phyloP scores from a whole-genome alignment of 495 filamentous ascomycete species.

The Aspergillus carlsbadensis region DNA sequence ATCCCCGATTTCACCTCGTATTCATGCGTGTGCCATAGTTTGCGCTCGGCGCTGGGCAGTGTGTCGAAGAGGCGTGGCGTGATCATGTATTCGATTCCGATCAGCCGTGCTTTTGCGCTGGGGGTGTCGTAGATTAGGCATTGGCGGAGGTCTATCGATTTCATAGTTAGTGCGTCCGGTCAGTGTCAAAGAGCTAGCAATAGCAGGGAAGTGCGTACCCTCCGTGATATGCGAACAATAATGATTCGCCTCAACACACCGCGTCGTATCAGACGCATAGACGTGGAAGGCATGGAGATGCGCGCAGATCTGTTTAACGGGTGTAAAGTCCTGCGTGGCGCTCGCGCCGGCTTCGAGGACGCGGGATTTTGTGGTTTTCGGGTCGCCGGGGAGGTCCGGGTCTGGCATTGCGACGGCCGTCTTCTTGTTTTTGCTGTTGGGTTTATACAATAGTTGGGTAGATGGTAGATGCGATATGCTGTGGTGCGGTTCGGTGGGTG shows the following conservation, averaged over 20 bases:
- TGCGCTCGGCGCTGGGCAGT: slow-evolving; percentile 62
- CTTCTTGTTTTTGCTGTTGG: too few relatives aligned
- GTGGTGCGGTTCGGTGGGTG: background rate
- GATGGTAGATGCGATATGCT: slow-evolving; percentile 18
- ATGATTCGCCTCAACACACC: slow-evolving; percentile 76
- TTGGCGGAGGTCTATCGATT: slow-evolving; percentile 63
- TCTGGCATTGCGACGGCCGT: too few relatives aligned
- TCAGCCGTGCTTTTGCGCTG: slow-evolving; percentile 63
- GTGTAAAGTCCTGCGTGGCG: slow-evolving; percentile 66
- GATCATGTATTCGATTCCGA: slow-evolving; percentile 95
- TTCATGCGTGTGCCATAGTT: slow-evolving; percentile 78
- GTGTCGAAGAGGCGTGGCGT: slow-evolving; percentile 64
- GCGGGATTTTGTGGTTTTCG: slow-evolving; percentile 53
- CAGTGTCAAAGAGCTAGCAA: background rate
- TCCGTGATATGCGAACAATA: slow-evolving; percentile 81
- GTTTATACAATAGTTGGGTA: too few relatives aligned
- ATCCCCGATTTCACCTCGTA: slow-evolving; percentile 87
- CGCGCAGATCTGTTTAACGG: slow-evolving; percentile 75
- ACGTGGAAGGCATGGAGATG: slow-evolving; percentile 85
- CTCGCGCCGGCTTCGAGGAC: slow-evolving; percentile 66
- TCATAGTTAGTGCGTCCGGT: background rate
- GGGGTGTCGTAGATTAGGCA: slow-evolving; percentile 83
- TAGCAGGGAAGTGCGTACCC: slow-evolving; percentile 29
- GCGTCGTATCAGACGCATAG: slow-evolving; percentile 66
- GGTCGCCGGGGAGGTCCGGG: slow-evolving; percentile 44